Percentiles rank a stretch among this genome's conserved stretches.
Evolutionary conservation across 2,329 filamentous ascomycete species (phyloP).

Genomic region (Beauveria rudraprayagi): DNA sequence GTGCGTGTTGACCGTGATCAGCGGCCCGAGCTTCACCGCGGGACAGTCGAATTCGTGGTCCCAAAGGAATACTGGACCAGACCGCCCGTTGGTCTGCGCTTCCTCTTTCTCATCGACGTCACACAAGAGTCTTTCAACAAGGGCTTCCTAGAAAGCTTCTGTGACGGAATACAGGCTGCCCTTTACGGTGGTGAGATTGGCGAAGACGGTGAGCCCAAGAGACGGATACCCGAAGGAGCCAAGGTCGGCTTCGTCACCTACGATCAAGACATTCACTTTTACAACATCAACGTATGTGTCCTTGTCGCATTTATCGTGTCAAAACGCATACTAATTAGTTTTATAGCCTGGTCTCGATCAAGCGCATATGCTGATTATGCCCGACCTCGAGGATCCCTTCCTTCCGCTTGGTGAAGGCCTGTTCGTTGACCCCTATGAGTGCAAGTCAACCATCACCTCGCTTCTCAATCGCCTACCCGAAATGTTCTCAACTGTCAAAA

Average conservation of each 20-base stretch:
- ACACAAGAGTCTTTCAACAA: constrained; percentile 86
- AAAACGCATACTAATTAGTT: constrained; percentile 12
- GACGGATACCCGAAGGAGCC: constrained; percentile 63
- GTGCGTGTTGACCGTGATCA: constrained; percentile 81
- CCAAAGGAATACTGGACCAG: constrained; percentile 99
- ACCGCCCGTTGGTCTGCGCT: constrained; percentile 78
- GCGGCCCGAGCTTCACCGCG: constrained; percentile 79
- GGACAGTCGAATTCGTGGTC: constrained; percentile 92
- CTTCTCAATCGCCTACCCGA: constrained; percentile 75
- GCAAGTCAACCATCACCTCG: constrained; percentile 77
- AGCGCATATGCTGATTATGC: constrained; percentile 98
- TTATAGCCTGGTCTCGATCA: constrained; percentile 66
- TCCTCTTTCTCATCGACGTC: constrained; percentile 88
- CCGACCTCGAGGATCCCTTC: constrained; percentile 93
- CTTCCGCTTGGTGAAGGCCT: constrained; percentile 84
- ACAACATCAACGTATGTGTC: constrained; percentile 73
- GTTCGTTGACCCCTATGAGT: constrained; percentile 91
- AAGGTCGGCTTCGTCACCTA: constrained; percentile 94
- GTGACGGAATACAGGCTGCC: constrained; percentile 76
- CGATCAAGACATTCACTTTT: constrained; percentile 96
- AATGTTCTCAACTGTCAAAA: constrained; percentile 82
- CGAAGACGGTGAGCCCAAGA: constrained; percentile 44
- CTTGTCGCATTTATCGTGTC: not conserved
- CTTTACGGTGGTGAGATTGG: constrained; percentile 64
- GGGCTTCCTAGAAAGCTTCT: constrained; percentile 83